Conservation (phyloP, 2,329 filamentous ascomycete genomes). For the Aspergillus transmontanensis region DNA sequence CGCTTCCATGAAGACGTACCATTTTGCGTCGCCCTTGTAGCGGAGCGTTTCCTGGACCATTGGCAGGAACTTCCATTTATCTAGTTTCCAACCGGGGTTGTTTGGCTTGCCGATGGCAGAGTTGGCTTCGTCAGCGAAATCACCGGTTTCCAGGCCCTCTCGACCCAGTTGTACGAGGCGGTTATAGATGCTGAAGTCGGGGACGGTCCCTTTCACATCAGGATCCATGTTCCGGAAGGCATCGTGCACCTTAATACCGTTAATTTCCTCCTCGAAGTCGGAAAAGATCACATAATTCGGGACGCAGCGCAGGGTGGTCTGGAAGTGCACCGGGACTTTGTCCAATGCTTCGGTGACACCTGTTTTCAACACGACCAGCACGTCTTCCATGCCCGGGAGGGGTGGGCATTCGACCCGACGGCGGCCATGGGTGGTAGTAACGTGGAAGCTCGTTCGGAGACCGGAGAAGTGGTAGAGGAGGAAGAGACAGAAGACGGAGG, state of each 20-base stretch:
- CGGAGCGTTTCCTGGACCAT: slow-evolving; percentile 54
- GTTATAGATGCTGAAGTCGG: slow-evolving; percentile 57
- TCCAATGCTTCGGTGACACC: slow-evolving; percentile 59
- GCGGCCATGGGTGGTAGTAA: slow-evolving; percentile 13
- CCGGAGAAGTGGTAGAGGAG: slow-evolving; percentile 61
- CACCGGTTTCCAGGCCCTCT: slow-evolving; percentile 42
- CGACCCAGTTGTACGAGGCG: slow-evolving; percentile 48
- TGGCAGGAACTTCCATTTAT: slow-evolving; percentile 62
- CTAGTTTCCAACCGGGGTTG: slow-evolving; percentile 54
- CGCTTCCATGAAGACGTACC: slow-evolving; percentile 63
- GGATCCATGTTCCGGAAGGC: slow-evolving; percentile 50
- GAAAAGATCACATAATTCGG: slow-evolving; percentile 61
- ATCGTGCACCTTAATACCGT: slow-evolving; percentile 54
- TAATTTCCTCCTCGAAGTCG: slow-evolving; percentile 57
- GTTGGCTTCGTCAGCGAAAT: slow-evolving; percentile 42
- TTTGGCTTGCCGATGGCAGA: slow-evolving; percentile 46
- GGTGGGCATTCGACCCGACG: slow-evolving; percentile 30
- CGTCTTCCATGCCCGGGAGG: slow-evolving; percentile 50
- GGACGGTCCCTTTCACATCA: slow-evolving; percentile 40
- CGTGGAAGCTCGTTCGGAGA: slow-evolving; percentile 63
- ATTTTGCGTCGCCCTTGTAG: slow-evolving; percentile 52
- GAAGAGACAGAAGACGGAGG: slow-evolving; percentile 60
- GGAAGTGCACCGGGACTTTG: slow-evolving; percentile 58
- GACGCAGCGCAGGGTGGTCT: slow-evolving; percentile 58
- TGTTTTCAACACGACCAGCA: slow-evolving; percentile 61